Evolutionary conservation across 1,139 yeast species (phyloP), one percentile per base, ranked within the genome.

Genomic region (Suhomyces anneliseae): DNA sequence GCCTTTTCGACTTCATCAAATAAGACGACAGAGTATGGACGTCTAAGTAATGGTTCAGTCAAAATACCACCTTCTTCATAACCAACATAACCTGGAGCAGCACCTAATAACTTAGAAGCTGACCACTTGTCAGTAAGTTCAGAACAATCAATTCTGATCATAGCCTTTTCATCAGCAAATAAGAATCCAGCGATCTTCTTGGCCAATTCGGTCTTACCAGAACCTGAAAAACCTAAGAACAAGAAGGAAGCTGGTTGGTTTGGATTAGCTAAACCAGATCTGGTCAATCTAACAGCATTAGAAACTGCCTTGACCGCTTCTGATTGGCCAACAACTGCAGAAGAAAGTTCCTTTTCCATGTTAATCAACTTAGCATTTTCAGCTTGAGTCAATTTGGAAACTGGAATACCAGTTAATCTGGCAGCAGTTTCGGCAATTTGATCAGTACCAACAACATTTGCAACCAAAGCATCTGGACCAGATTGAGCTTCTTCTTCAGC

Each of bases 1-100:
- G 99, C 99, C 70, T 93, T 93, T 64, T 93, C 99, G 48, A 93
- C 96, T 70, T 93, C 99, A 71, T 93, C 99, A 62, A 93, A 93
- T 54, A 93, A 76, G 31, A 93, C 81, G 27, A 95, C 99, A 6
- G 98, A 88, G 73, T 93, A 95, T 45, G 99, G 99, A 54, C 87
- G 85, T 64, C 97, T 82, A 51, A 90, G 79, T 52, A 93, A 77
- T 51, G 95, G 96, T 61, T 93, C 96, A 2, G 99, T 93, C 57
- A 93, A 78, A 57, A 92, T 82, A 57, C 99, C 99, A 66, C 99
- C 98, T 67, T 93, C 97, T 66, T 92, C 98, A 65, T 89, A 93
- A 38, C 99, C 99, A 59, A 93, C 89, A 64, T 93, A 95, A 60
- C 99, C 99, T 1, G 99, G 97, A 6, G 99, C 96, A 29, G 99